These are phyloP conservation scores for Ligustrum vulgare DNA, from an alignment of 257 asterid genomes.

Conservation along the genomic window DNA sequence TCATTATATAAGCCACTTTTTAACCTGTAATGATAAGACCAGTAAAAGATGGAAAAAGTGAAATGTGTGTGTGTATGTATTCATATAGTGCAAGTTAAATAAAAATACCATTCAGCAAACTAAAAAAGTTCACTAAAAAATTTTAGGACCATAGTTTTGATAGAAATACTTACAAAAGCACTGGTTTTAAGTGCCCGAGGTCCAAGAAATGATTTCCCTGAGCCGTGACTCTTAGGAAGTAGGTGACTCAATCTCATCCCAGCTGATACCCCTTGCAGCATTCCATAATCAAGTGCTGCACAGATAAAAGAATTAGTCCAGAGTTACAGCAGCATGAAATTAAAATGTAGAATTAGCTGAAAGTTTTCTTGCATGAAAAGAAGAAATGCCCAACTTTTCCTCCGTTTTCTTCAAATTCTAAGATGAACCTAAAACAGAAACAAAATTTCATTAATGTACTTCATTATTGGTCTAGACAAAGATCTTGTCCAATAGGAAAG, in stretches of 20 bases:
- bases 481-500: slow-evolving; percentile 5
- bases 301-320: slow-evolving; percentile 16
- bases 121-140: slow-evolving; percentile 11
- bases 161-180: slow-evolving; percentile 49
- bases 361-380: slow-evolving; percentile 1
- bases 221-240: slow-evolving; percentile 95
- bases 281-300: slow-evolving; percentile 94
- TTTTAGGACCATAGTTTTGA: slow-evolving; percentile 16
- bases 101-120: slow-evolving; percentile 1
- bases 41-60: slow-evolving; percentile 21
- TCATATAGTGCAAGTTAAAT: not conserved
- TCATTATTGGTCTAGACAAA: slow-evolving; percentile 4
- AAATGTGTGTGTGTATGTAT: not conserved
- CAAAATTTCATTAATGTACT: slow-evolving; percentile 1
- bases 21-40: slow-evolving; percentile 52
- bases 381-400: slow-evolving; percentile 4
- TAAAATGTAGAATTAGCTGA: slow-evolving; percentile 8
- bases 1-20: slow-evolving; percentile 82
- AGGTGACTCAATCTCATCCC: slow-evolving; percentile 93
- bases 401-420: not conserved
- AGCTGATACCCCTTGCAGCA: slow-evolving; percentile 80
- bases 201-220: slow-evolving; percentile 97
- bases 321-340: slow-evolving; percentile 8
- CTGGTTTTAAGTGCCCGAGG: slow-evolving; percentile 71
- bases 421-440: slow-evolving; percentile 12